Evolutionary conservation across 2,329 filamentous ascomycete species (phyloP), one percentile per base, ranked within the genome.

Genomic region (Fusarium drepaniforme): DNA sequence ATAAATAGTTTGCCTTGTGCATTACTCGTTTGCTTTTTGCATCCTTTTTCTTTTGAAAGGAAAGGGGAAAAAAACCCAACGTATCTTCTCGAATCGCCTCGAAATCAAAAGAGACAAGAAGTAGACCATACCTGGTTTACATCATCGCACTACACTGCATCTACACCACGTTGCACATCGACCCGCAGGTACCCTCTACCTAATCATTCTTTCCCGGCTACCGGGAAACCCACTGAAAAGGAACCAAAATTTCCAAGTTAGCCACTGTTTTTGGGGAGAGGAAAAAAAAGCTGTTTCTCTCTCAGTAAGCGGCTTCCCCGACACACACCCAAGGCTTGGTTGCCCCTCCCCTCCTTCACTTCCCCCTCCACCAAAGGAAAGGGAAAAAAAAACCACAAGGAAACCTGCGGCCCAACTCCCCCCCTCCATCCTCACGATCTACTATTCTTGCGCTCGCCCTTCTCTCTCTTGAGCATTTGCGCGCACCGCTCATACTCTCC

Each of bases 391-490:
- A 67, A n/a, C 70, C 60, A 75, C 75, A 73, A 73, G 70, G 66
- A 67, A 67, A 66, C 66, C 66, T 67, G 66, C 65, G 60, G 72
- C 72, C 73, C 59, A 72, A 74, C 68, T 59, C 42, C 64, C 73
- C 71, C 73, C 71, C 74, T 66, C 65, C 68, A 74, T 70, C 61
- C 64, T 71, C 71, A 69, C 66, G 62, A 75, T 73, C 66, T 59
- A 72, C 68, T 69, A 67, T 67, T 69, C 73, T 67, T 72, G 68
- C 73, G 56, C 73, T 67, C 67, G 59, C 44, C 51, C 56, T 35
- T 70, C 44, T 46, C 44, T 70, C 68, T 72, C 69, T 68, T 71
- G 76, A 78, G 76, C 73, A 72, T 69, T 75, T 56, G 56, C 62
- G 67, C 60, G 69, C 63, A 75, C 73, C 72, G 72, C 68, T 74